These are phyloP conservation scores for Leccinum cinnamomeum DNA, from an alignment of 1,284 basidiomycete species.

Conservation along the genomic window DNA sequence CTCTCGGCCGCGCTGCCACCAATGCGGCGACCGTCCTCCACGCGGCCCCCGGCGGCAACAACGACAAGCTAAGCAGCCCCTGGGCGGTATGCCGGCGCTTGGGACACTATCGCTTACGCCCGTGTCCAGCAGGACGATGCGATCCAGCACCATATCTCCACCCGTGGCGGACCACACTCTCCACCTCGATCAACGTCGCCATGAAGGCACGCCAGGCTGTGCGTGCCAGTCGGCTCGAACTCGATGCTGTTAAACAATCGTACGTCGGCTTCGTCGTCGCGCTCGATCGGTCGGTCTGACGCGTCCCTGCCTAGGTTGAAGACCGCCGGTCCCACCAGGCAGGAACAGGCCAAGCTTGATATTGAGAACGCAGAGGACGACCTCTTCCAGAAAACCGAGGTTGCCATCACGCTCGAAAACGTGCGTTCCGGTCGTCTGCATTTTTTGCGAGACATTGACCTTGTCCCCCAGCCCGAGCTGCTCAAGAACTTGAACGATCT, in stretches of 20 bases:
- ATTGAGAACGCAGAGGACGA: constrained; percentile 96
- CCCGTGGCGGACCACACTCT: constrained; percentile 90
- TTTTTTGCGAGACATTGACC: not conserved
- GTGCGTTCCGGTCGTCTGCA: constrained; percentile 46
- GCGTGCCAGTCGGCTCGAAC: constrained; percentile 74
- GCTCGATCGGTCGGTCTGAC: constrained; percentile 8
- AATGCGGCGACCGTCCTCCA: too few relatives aligned
- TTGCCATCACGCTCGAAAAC: constrained; percentile 95
- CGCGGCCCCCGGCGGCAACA: too few relatives aligned
- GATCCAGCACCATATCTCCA: constrained; percentile 62
- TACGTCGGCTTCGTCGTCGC: constrained; percentile 31
- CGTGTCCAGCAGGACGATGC: too few relatives aligned
- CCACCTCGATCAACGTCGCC: constrained; percentile 79
- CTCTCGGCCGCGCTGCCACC: too few relatives aligned
- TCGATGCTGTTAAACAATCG: constrained; percentile 71
- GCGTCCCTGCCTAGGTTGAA: constrained; percentile 58
- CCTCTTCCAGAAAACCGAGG: constrained; percentile 95
- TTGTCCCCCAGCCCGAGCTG: constrained; percentile 79
- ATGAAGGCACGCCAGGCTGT: constrained; percentile 92
- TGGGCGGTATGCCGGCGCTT: too few relatives aligned
- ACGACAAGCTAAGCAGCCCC: too few relatives aligned
- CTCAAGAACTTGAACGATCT: constrained; percentile 92
- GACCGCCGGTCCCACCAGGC: constrained; percentile 67
- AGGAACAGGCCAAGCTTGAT: constrained; percentile 86
- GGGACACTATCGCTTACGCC: too few relatives aligned